Conservation (phyloP, 106 monocot species). For the Dendrobium catenatum region DNA sequence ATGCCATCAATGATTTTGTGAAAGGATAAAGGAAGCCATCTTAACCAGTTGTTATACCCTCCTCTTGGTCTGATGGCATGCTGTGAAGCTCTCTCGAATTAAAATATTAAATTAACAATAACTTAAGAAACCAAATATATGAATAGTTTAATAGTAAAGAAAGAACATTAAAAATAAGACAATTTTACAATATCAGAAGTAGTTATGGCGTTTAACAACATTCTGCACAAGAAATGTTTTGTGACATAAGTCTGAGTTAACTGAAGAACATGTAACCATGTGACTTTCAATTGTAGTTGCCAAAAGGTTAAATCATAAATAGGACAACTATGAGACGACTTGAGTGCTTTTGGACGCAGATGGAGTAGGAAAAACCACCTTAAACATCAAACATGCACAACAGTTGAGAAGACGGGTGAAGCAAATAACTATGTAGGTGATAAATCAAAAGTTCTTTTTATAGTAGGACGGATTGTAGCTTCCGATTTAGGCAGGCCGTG, state of each 20-base stretch:
- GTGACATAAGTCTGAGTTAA: neutral
- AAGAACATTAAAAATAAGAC: neutral
- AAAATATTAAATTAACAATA: neutral
- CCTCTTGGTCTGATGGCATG: conserved; percentile 87
- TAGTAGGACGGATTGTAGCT: neutral
- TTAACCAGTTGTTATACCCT: conserved; percentile 81
- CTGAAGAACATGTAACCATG: neutral
- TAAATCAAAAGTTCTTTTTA: neutral
- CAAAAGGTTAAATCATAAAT: neutral
- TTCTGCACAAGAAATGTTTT: neutral
- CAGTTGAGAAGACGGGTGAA: neutral
- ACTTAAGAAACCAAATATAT: neutral
- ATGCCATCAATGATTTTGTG: conserved; percentile 55
- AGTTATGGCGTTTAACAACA: neutral
- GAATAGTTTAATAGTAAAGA: neutral
- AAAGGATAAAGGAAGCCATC: conserved; percentile 78
- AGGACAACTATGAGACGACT: neutral
- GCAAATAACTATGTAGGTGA: neutral
- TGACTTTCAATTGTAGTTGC: neutral
- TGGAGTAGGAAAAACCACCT: neutral
- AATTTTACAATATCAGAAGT: neutral
- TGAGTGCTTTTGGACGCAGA: neutral
- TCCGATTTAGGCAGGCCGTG: neutral
- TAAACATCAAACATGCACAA: neutral
- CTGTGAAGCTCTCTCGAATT: conserved; percentile 30